Conservation (phyloP, 139 green algal genomes). For the Tetraselmis striata region DNA sequence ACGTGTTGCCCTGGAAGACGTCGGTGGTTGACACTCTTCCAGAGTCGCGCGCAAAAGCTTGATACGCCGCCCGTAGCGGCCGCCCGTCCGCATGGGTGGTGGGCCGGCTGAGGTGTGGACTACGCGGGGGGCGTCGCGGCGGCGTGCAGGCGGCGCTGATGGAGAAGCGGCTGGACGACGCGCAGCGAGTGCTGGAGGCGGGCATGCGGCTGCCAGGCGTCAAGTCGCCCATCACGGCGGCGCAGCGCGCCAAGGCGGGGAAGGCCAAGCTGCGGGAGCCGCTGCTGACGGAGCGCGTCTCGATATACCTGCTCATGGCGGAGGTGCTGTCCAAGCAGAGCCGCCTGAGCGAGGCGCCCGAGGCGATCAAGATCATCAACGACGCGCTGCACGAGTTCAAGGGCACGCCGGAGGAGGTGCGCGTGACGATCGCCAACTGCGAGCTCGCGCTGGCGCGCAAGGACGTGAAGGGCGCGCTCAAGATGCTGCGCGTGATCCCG, state of each 20-base stretch:
- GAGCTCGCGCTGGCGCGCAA: conserved; percentile 49
- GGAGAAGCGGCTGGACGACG: neutral
- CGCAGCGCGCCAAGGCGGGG: conserved; percentile 29
- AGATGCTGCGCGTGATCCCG: conserved; percentile 34
- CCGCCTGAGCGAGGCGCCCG: conserved; percentile 38
- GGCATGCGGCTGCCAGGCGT: conserved; percentile 55
- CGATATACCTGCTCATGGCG: conserved; percentile 59
- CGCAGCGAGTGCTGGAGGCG: conserved; percentile 46
- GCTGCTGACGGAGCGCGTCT: conserved; percentile 47
- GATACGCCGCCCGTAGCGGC: too few relatives aligned
- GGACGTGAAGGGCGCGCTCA: conserved; percentile 52
- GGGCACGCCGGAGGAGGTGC: conserved; percentile 56
- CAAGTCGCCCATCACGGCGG: conserved; percentile 17
- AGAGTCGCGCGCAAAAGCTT: too few relatives aligned
- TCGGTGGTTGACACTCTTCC: too few relatives aligned
- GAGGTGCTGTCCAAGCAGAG: conserved; percentile 29
- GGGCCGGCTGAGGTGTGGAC: too few relatives aligned
- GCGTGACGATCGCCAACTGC: conserved; percentile 58
- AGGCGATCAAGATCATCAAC: conserved; percentile 63
- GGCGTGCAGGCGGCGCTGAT: neutral
- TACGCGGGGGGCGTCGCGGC: too few relatives aligned
- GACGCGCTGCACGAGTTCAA: conserved; percentile 60
- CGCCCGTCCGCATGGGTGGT: too few relatives aligned
- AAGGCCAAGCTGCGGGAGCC: conserved; percentile 19
- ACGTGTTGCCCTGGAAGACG: too few relatives aligned